Base-by-base conservation (phyloP, 805 yeast species). In the Kuraishia piskuri region DNA sequence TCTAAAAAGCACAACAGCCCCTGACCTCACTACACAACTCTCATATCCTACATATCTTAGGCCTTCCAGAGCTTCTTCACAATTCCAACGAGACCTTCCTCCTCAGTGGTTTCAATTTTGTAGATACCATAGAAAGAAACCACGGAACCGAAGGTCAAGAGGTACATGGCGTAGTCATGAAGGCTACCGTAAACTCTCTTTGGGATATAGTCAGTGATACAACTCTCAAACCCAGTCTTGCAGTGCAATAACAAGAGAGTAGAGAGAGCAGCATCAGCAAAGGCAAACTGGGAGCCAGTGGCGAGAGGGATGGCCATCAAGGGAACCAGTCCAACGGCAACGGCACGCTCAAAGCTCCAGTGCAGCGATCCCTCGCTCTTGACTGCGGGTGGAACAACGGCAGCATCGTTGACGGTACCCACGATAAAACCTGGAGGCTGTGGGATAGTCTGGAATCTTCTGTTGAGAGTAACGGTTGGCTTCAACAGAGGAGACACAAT, bases 121-220 rank as follows among this genome's bases (percentile, higher is more conserved):
- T 85, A 88, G 48, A 86, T 65, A 54, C 96, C 96, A 66, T 84
- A 88, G 22, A 82, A 79, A 19, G 84, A 81, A 46, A 86, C 68
- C 23, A 78, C 76, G 22, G 88, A 75, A 49, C 94, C 92, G 23
- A 82, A 65, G 44, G 82, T 73, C 63, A 88, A 73, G 50, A 83
- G 63, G 59, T 77, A 75, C 78, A 79, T 79, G 54, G 88, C 87
- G 55, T 66, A 67, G 54, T 72, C 75, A 69, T 86, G 88, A 77
- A 79, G 76, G 36, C 74, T 58, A 17, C 91, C 90, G 62, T 78
- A 88, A 37, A 83, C 88, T 72, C 92, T 79, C 64, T 72, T 72
- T 51, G 92, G 94, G 53, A 88, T 83, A 70, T 86, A 86, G 68
- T 88, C 94, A 54, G 79, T 78, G 60, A 88, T 87, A 74, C 94